These are phyloP conservation scores for Helianthus annuus DNA, from an alignment of 129 eudicot species.

Conservation along the genomic window HanXRQr2.0-SUNRISE NC_035448.2:52347185-52347684, in stretches of 20 bases:
- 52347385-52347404: constrained; percentile 50
- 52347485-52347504: not conserved
- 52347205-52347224: constrained; percentile 14
- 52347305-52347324: constrained; percentile 34
- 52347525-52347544: not conserved
- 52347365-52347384: constrained; percentile 60
- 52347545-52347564: too few relatives aligned
- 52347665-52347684: too few relatives aligned
- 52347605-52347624: too few relatives aligned
- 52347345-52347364: constrained; percentile 55
- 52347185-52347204: constrained; percentile 2
- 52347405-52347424: constrained; percentile 30
- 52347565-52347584: too few relatives aligned
- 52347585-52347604: too few relatives aligned
- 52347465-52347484: not conserved
- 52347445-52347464: constrained; percentile 7
- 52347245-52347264: not conserved
- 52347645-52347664: too few relatives aligned
- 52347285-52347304: constrained; percentile 56
- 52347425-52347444: not conserved
- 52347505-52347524: not conserved
- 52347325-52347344: constrained; percentile 6
- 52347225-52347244: not conserved
- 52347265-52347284: constrained; percentile 20
- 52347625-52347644: too few relatives aligned